Evolutionary conservation across 164 flowering plant genomes (phyloP).

Genomic region (Tinospora cordifolia): DNA sequence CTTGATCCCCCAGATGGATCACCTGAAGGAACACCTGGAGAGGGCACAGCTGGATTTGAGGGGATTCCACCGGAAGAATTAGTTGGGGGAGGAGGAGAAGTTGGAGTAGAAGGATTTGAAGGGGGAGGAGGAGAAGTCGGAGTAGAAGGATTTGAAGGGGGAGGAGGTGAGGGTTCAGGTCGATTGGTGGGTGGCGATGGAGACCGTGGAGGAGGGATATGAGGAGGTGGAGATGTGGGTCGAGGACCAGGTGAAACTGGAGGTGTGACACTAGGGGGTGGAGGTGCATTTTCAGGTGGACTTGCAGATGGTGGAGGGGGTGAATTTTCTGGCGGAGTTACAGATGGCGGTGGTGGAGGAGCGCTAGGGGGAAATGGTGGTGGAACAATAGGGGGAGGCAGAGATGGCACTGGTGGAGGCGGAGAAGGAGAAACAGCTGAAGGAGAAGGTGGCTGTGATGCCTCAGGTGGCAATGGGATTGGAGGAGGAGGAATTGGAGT

Average conservation of each 20-base stretch:
- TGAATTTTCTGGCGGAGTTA: conserved; percentile 31
- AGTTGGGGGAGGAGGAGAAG: conserved; percentile 12
- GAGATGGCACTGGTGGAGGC: conserved; percentile 21
- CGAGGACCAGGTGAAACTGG: conserved; percentile 18
- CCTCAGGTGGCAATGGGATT: conserved; percentile 17
- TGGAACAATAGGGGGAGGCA: conserved; percentile 17
- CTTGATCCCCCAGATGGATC: background rate
- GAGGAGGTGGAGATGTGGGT: background rate
- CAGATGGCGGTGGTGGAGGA: conserved; percentile 19
- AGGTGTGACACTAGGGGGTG: conserved; percentile 33
- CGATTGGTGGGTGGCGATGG: conserved; percentile 17
- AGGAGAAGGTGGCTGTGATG: conserved; percentile 26
- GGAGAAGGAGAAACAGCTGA: conserved; percentile 3
- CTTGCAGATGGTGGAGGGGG: conserved; percentile 37
- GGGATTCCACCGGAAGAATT: conserved; percentile 16
- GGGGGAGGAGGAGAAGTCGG: conserved; percentile 11
- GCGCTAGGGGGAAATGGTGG: conserved; percentile 7
- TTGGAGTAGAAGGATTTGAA: conserved; percentile 8
- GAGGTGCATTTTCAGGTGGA: conserved; percentile 29
- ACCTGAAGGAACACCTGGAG: conserved; percentile 7
- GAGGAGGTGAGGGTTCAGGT: background rate
- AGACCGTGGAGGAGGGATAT: conserved; percentile 20
- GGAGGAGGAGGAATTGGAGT: conserved; percentile 13
- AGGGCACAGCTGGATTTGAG: conserved; percentile 8
- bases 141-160: conserved; percentile 9